Conservation (phyloP, 2,329 filamentous ascomycete species). For the Lasiodiplodia sp. region DNA sequence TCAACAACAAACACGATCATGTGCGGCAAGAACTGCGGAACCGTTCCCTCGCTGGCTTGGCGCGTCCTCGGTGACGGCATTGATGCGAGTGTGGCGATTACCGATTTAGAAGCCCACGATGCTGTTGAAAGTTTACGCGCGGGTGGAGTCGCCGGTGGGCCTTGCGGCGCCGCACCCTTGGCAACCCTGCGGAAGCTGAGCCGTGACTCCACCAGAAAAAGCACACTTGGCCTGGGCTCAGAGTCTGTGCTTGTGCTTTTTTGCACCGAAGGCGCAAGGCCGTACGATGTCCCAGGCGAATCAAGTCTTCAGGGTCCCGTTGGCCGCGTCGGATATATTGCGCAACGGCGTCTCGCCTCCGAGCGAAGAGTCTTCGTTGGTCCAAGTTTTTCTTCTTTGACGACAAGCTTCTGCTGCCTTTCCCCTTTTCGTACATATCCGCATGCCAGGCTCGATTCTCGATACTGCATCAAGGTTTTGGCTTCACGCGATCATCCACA, state of each 20-base stretch:
- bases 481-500: background rate
- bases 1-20: constrained; percentile 67
- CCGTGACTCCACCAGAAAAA: constrained; percentile 39
- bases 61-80: constrained; percentile 64
- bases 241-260: constrained; percentile 70
- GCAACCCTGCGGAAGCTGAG: constrained; percentile 63
- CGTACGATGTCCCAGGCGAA: constrained; percentile 50
- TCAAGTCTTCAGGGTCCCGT: background rate
- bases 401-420: background rate
- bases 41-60: constrained; percentile 71
- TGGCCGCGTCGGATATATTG: background rate
- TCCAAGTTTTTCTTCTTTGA: background rate
- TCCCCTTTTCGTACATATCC: background rate
- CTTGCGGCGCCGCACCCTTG: constrained; percentile 68
- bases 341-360: background rate
- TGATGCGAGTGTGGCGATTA: constrained; percentile 67
- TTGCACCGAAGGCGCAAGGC: constrained; percentile 69
- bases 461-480: background rate
- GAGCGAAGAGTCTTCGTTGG: background rate
- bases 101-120: constrained; percentile 67
- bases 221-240: constrained; percentile 47
- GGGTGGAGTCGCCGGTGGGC: constrained; percentile 60
- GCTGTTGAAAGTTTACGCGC: constrained; percentile 62
- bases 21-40: constrained; percentile 77
- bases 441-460: background rate